phyloP scores from a whole-genome alignment of 164 flowering plant genomes.

The Vitis labrusca region DNA sequence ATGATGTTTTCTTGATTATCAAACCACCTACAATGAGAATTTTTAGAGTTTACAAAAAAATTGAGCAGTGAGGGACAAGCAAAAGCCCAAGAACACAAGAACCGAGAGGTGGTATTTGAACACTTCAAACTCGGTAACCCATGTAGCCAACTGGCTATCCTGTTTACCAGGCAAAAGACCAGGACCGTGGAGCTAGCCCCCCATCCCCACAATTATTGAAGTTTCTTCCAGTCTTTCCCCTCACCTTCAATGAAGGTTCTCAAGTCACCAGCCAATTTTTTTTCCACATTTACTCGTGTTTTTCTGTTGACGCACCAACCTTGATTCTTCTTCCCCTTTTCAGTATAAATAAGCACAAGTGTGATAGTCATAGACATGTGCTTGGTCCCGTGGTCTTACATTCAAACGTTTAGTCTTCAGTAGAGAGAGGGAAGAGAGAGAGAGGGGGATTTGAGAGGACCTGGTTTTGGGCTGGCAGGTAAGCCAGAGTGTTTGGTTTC shows the following conservation, averaged over 20 bases:
- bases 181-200: no score
- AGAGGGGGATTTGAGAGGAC: not conserved
- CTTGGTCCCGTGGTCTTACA: not conserved
- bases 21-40: no score
- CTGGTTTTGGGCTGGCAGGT: not conserved
- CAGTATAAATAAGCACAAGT: slow-evolving; percentile 1
- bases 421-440: not conserved
- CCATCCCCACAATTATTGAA: not conserved
- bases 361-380: not conserved
- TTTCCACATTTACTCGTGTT: not conserved
- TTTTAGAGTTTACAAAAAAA: no score
- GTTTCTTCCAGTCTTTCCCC: slow-evolving; percentile 16
- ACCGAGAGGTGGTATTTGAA: no score
- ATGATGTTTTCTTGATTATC: no score
- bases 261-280: not conserved
- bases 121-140: no score
- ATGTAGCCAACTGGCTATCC: no score
- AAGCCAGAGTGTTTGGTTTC: not conserved
- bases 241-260: slow-evolving; percentile 19
- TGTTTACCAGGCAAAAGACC: no score
- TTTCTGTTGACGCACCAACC: not conserved
- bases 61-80: no score
- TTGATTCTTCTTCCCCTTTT: slow-evolving; percentile 8
- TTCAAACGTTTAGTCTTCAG: no score
- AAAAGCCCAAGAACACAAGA: no score